These are phyloP conservation scores for Collybiopsis confluens DNA, from an alignment of 768 basidiomycete genomes.

Conservation along the genomic window DNA sequence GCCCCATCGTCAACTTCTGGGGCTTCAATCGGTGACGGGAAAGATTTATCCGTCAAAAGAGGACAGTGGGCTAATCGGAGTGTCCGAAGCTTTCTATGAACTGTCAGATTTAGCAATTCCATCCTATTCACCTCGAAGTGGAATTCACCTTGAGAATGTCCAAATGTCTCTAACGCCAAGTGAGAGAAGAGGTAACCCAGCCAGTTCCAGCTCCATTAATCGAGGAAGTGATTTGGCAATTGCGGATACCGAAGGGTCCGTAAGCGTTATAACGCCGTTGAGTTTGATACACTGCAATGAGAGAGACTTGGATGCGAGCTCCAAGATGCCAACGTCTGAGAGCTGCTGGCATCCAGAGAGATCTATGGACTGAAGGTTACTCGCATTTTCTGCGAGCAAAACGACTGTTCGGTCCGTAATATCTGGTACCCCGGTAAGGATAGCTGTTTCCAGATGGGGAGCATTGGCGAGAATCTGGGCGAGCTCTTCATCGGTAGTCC, in stretches of 20 bases:
- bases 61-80: constrained; percentile 77
- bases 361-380: constrained; percentile 70
- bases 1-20: constrained; percentile 17
- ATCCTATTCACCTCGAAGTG: constrained; percentile 8
- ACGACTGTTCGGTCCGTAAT: constrained; percentile 68
- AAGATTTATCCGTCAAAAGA: constrained; percentile 72
- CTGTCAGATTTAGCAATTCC: constrained; percentile 11
- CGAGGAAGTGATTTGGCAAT: constrained; percentile 73
- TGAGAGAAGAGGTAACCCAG: constrained; percentile 63
- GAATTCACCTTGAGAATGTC: constrained; percentile 61
- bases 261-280: constrained; percentile 62
- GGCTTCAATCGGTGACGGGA: constrained; percentile 49
- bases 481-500: constrained; percentile 58
- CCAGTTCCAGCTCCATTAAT: constrained; percentile 80
- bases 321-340: constrained; percentile 73
- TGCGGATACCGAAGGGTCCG: constrained; percentile 55
- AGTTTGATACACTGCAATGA: constrained; percentile 73
- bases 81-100: constrained; percentile 59
- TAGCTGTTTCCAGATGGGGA: constrained; percentile 63
- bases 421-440: constrained; percentile 63
- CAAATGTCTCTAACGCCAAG: constrained; percentile 77
- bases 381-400: constrained; percentile 56
- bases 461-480: constrained; percentile 51
- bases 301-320: constrained; percentile 63
- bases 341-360: constrained; percentile 70